Conservation (phyloP, 2,329 filamentous ascomycete species). For the Colletotrichum sp. region DNA sequence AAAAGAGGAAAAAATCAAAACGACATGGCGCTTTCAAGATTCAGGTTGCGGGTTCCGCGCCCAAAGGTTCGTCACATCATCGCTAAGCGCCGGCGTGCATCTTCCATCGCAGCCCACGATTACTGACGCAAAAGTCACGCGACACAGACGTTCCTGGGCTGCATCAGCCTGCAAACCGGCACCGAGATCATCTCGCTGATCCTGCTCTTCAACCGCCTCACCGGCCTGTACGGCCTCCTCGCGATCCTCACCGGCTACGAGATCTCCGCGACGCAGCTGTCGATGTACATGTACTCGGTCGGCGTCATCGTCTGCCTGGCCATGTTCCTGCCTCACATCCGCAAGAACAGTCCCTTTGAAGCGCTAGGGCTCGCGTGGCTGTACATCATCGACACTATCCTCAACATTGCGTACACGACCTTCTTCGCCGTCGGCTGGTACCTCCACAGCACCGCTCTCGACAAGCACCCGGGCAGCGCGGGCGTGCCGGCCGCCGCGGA, state of each 20-base stretch:
- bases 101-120: neutral
- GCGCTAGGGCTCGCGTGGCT: conserved; percentile 83
- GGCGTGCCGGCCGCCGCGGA: conserved; percentile 16
- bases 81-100: neutral
- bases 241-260: conserved; percentile 87
- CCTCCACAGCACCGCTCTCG: conserved; percentile 59
- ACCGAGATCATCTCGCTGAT: conserved; percentile 84
- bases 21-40: conserved; percentile 6
- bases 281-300: conserved; percentile 90
- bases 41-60: conserved; percentile 30
- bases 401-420: conserved; percentile 83
- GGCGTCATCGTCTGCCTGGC: conserved; percentile 70
- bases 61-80: conserved; percentile 26
- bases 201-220: conserved; percentile 90
- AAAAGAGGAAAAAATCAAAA: neutral
- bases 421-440: conserved; percentile 89
- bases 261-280: conserved; percentile 82
- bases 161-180: conserved; percentile 86
- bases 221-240: conserved; percentile 87
- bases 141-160: conserved; percentile 82
- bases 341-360: conserved; percentile 78
- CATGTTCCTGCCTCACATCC: conserved; percentile 80
- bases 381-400: conserved; percentile 80
- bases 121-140: neutral
- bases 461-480: conserved; percentile 20